Conservation (phyloP, 2,329 filamentous ascomycete species). For the Keithomyces neogunnii region DNA sequence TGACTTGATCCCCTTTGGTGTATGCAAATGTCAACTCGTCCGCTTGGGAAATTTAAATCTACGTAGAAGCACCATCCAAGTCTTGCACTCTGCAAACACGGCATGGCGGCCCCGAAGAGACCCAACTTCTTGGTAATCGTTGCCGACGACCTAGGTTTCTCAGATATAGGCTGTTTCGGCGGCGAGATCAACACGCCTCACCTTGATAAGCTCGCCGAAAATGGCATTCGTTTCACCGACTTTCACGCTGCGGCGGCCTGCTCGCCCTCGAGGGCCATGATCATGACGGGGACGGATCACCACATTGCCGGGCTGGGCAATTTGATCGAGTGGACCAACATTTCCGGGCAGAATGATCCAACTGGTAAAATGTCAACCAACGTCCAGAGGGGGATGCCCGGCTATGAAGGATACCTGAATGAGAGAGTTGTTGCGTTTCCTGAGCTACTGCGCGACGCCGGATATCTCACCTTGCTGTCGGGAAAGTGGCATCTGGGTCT, state of each 20-base stretch:
- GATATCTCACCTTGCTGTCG: constrained; percentile 52
- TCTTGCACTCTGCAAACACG: not conserved
- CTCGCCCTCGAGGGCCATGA: constrained; percentile 57
- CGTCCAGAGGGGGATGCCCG: constrained; percentile 46
- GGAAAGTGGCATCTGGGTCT: constrained; percentile 58
- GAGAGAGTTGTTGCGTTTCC: constrained; percentile 49
- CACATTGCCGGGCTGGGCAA: constrained; percentile 52
- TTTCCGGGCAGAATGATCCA: constrained; percentile 11
- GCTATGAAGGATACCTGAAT: constrained; percentile 57
- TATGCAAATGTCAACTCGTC: no score
- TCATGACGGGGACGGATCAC: constrained; percentile 50
- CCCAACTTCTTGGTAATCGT: constrained; percentile 18
- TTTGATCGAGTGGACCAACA: constrained; percentile 38
- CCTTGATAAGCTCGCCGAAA: constrained; percentile 14
- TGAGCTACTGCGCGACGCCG: constrained; percentile 48
- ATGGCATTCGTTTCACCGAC: constrained; percentile 48
- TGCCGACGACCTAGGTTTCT: constrained; percentile 17
- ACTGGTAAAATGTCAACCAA: not conserved
- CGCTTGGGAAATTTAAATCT: no score
- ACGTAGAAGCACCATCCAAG: no score
- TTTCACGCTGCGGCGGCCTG: constrained; percentile 58
- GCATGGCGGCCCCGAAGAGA: not conserved
- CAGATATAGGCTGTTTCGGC: constrained; percentile 14
- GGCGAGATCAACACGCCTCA: constrained; percentile 17
- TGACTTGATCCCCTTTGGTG: no score